Percentiles rank a stretch among this genome's conserved stretches.
These are phyloP conservation scores for Fusarium camptoceras DNA, from an alignment of 2,329 filamentous ascomycete genomes.

Conservation along the genomic window DNA sequence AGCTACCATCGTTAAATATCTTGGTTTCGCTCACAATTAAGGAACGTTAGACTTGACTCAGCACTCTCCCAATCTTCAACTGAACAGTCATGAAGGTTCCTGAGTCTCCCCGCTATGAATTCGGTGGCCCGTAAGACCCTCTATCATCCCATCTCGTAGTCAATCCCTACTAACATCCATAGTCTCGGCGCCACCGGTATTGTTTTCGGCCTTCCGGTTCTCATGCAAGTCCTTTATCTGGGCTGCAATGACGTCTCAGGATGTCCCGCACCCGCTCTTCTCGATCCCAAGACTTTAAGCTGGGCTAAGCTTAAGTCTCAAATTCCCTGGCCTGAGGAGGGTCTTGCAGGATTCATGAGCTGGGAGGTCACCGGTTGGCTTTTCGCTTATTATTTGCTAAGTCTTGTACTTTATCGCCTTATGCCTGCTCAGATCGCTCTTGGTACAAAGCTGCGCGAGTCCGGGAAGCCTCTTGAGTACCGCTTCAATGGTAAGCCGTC, in stretches of 20 bases:
- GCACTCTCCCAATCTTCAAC: background rate
- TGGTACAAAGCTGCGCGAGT: conserved; percentile 73
- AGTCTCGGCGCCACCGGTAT: conserved; percentile 80
- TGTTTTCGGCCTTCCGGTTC: conserved; percentile 79
- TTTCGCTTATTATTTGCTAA: conserved; percentile 80
- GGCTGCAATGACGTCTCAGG: conserved; percentile 89
- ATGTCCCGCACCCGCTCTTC: conserved; percentile 82
- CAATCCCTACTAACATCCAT: background rate
- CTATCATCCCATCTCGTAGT: background rate
- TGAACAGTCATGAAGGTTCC: conserved; percentile 17
- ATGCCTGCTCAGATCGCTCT: conserved; percentile 77
- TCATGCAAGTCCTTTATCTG: conserved; percentile 80
- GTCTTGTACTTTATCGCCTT: conserved; percentile 75
- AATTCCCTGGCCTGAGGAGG: conserved; percentile 79
- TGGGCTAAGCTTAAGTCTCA: conserved; percentile 77
- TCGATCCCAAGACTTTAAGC: conserved; percentile 75
- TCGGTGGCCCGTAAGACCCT: conserved; percentile 50
- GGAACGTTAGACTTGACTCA: background rate
- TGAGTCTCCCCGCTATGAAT: conserved; percentile 44
- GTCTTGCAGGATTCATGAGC: conserved; percentile 74
- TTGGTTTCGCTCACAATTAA: background rate
- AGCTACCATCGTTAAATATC: background rate
- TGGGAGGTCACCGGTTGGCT: conserved; percentile 74
- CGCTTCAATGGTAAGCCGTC: conserved; percentile 73
- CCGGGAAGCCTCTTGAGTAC: conserved; percentile 78